A percentile compares a stretch with the other conserved stretches of the same genome.
Evolutionary conservation across 2,329 filamentous ascomycete species (phyloP).

Genomic region (Sphaerulina musiva): DNA sequence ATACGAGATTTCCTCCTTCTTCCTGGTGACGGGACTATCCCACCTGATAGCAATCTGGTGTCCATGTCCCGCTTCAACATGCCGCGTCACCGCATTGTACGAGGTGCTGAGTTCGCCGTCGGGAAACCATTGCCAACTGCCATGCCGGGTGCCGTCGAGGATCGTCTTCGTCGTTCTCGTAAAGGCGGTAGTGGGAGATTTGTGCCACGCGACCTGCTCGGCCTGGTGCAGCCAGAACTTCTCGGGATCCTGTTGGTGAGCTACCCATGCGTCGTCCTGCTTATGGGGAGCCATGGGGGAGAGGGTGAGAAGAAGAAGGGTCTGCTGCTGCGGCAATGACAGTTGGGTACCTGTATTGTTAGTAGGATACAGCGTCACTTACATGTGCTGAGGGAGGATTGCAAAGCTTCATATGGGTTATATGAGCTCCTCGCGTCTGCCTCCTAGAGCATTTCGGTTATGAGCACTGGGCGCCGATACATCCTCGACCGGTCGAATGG

Average conservation of each 20-base stretch:
- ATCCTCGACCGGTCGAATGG: not conserved
- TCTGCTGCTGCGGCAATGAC: too few species aligned
- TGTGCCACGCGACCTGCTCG: slow-evolving; percentile 72
- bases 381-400: not conserved
- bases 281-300: slow-evolving; percentile 23
- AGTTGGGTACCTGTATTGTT: not conserved
- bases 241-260: slow-evolving; percentile 30
- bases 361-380: not conserved
- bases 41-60: slow-evolving; percentile 70
- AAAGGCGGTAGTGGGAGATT: slow-evolving; percentile 59
- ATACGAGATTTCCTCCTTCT: slow-evolving; percentile 70
- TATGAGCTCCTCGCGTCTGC: not conserved
- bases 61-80: slow-evolving; percentile 74
- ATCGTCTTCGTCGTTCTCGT: slow-evolving; percentile 57
- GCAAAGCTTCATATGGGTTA: not conserved
- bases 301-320: too few species aligned
- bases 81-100: slow-evolving; percentile 76
- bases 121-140: slow-evolving; percentile 84
- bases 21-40: slow-evolving; percentile 75
- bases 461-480: not conserved
- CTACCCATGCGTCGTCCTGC: slow-evolving; percentile 33
- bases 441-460: not conserved
- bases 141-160: slow-evolving; percentile 55
- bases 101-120: slow-evolving; percentile 84
- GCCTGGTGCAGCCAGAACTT: slow-evolving; percentile 46